A percentile compares a stretch with the other conserved stretches of the same genome.
Conservation (phyloP, 257 asterid species). For the Nyctanthes arbortristis region DNA sequence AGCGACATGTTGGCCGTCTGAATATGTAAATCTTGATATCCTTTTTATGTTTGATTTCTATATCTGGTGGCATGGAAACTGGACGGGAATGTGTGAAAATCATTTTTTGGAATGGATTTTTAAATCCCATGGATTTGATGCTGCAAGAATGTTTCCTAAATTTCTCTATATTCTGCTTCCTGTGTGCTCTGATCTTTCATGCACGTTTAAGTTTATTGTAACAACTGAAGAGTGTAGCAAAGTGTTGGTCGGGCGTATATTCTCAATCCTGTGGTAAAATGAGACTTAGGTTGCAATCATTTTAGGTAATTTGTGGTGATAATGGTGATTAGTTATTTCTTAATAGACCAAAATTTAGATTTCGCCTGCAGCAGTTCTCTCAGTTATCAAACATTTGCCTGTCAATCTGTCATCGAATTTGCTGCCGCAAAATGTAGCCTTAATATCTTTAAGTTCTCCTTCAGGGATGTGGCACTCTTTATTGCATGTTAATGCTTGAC, state of each 20-base stretch:
- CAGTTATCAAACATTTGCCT: too few relatives aligned
- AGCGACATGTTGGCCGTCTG: neutral
- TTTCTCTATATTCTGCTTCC: too few relatives aligned
- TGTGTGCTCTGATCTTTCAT: too few relatives aligned
- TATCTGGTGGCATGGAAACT: conserved; percentile 15
- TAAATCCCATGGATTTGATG: neutral
- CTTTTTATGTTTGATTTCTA: neutral
- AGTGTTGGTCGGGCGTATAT: too few relatives aligned
- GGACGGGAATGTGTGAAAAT: neutral
- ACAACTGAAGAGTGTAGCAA: neutral
- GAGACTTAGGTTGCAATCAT: too few relatives aligned
- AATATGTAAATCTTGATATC: neutral
- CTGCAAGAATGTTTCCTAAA: too few relatives aligned
- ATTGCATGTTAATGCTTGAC: neutral
- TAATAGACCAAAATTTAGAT: too few relatives aligned
- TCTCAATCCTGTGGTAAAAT: too few relatives aligned
- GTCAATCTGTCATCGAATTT: too few relatives aligned
- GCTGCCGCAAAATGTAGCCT: neutral
- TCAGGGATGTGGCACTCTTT: conserved; percentile 5
- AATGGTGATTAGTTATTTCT: too few relatives aligned
- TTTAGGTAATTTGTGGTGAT: too few relatives aligned
- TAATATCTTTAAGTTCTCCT: neutral
- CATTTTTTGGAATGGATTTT: neutral
- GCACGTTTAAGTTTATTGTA: neutral
- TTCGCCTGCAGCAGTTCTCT: too few relatives aligned